Percentiles rank a stretch among this genome's conserved stretches.
phyloP scores from a whole-genome alignment of 2,329 filamentous ascomycete genomes.

The Penicillium palitans region DNA sequence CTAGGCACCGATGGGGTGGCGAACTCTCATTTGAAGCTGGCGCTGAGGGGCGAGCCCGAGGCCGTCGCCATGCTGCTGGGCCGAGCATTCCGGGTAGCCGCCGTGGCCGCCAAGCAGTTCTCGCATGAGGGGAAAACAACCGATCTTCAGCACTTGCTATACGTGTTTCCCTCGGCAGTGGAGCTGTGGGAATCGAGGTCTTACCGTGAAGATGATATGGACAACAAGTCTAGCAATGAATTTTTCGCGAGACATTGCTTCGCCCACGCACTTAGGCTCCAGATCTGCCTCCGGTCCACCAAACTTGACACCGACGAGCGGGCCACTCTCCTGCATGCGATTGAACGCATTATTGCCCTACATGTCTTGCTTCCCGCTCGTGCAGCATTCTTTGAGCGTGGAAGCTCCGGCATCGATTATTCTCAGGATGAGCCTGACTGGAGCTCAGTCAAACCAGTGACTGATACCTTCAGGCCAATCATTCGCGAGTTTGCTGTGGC shows the following conservation, averaged over 20 bases:
- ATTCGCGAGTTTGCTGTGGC: constrained; percentile 30
- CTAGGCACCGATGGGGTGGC: constrained; percentile 32
- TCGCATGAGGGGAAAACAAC: constrained; percentile 31
- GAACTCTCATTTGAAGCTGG: constrained; percentile 43
- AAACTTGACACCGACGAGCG: constrained; percentile 35
- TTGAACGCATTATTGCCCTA: constrained; percentile 42
- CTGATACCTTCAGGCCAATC: constrained; percentile 38
- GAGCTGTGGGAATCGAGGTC: constrained; percentile 43
- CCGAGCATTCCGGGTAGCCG: constrained; percentile 36
- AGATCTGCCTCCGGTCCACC: constrained; percentile 29
- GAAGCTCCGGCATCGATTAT: constrained; percentile 37
- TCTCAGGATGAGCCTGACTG: constrained; percentile 37
- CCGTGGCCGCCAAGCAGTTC: constrained; percentile 34
- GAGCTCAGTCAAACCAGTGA: constrained; percentile 38
- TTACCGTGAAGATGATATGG: constrained; percentile 33
- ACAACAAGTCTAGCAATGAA: constrained; percentile 39
- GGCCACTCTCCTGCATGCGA: constrained; percentile 32
- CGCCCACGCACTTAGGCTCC: constrained; percentile 37
- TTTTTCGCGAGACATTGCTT: constrained; percentile 38
- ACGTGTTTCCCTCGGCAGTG: constrained; percentile 36
- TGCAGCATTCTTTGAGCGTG: constrained; percentile 38
- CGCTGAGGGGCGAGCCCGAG: constrained; percentile 40
- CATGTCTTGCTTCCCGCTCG: constrained; percentile 46
- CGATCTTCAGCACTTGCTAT: constrained; percentile 37
- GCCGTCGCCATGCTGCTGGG: constrained; percentile 39